phyloP scores from a whole-genome alignment of 2,329 filamentous ascomycete species.

The Hansfordia pulvinata region DNA sequence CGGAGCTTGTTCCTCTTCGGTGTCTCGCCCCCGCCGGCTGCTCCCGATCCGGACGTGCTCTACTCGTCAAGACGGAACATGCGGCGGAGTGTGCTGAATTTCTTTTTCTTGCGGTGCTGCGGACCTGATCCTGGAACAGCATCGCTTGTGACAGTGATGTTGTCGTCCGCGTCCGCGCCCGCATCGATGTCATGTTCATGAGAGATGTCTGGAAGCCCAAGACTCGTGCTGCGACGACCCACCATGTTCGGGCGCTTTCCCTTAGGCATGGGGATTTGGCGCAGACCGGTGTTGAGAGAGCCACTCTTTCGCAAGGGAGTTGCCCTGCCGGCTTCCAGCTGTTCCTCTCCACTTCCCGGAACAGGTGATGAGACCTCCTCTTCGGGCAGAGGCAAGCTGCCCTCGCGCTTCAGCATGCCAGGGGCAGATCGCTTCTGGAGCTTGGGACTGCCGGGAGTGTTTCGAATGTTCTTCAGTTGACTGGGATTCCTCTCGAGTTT shows the following conservation, averaged over 20 bases:
- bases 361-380: slow-evolving; percentile 13
- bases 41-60: slow-evolving; percentile 10
- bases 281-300: slow-evolving; percentile 2
- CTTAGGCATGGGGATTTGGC: no score
- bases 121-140: slow-evolving; percentile 5
- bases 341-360: slow-evolving; percentile 16
- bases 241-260: not conserved
- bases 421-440: slow-evolving; percentile 31
- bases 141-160: slow-evolving; percentile 12
- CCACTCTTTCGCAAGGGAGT: slow-evolving; percentile 3
- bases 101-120: slow-evolving; percentile 28
- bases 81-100: slow-evolving; percentile 39
- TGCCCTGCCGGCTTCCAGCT: slow-evolving; percentile 8
- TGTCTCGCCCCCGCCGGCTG: no score
- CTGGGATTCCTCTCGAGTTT: slow-evolving; percentile 43
- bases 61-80: slow-evolving; percentile 43
- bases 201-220: slow-evolving; percentile 14
- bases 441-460: slow-evolving; percentile 20
- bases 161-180: slow-evolving; percentile 23
- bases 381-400: slow-evolving; percentile 34
- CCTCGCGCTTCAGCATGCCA: slow-evolving; percentile 20
- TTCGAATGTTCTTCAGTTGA: slow-evolving; percentile 34
- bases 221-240: slow-evolving; percentile 12
- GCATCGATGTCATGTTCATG: no score
- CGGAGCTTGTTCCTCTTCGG: no score